phyloP scores from a whole-genome alignment of 164 flowering plant species.

The Chimonanthus salicifolius region DNA sequence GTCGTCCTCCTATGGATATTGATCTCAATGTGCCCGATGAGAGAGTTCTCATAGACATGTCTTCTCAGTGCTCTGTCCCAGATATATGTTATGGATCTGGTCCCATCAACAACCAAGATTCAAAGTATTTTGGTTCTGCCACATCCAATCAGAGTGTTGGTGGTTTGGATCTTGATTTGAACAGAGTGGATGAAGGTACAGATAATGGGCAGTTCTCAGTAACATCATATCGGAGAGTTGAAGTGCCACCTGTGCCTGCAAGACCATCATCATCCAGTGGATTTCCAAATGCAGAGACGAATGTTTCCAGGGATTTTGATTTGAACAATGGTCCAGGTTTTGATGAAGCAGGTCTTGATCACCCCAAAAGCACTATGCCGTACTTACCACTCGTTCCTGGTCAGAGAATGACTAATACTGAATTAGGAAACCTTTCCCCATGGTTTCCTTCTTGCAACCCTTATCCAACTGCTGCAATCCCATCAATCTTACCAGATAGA shows the following conservation, averaged over 20 bases:
- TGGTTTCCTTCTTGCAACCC: conserved; percentile 45
- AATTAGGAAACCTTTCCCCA: conserved; percentile 50
- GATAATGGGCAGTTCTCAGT: conserved; percentile 35
- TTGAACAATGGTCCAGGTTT: conserved; percentile 72
- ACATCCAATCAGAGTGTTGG: conserved; percentile 54
- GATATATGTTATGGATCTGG: conserved; percentile 1
- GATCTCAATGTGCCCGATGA: conserved; percentile 87
- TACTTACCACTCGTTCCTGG: conserved; percentile 35
- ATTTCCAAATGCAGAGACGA: conserved; percentile 36
- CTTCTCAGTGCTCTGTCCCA: background rate
- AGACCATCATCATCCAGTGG: conserved; percentile 30
- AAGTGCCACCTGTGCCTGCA: conserved; percentile 22
- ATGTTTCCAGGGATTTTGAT: conserved; percentile 61
- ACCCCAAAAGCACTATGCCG: conserved; percentile 26
- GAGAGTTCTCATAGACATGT: conserved; percentile 47
- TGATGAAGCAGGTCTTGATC: conserved; percentile 51
- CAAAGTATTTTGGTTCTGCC: conserved; percentile 16
- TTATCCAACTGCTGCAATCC: conserved; percentile 41
- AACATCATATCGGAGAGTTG: conserved; percentile 23
- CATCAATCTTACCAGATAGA: conserved; percentile 61
- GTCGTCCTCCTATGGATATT: conserved; percentile 54
- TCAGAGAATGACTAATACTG: conserved; percentile 43
- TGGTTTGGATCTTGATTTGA: conserved; percentile 85
- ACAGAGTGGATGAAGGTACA: conserved; percentile 52
- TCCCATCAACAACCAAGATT: background rate